These are phyloP conservation scores for Lunasporangiospora selenospora DNA, from an alignment of 192 early-diverging fungal species.

Conservation along the genomic window DNA sequence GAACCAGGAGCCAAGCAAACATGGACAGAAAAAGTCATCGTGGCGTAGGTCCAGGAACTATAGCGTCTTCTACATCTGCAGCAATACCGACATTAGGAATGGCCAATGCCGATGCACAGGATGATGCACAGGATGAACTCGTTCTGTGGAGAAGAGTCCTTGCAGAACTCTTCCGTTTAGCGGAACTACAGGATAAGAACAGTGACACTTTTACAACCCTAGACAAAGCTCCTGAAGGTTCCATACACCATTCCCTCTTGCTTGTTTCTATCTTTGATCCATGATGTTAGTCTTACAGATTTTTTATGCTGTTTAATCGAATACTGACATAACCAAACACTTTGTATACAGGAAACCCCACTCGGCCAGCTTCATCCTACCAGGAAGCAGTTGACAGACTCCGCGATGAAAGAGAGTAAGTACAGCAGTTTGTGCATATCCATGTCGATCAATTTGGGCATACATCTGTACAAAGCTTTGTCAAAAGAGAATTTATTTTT, in stretches of 20 bases:
- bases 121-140: constrained; percentile 20
- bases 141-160: constrained; percentile 25
- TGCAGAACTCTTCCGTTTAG: constrained; percentile 15
- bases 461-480: too few species aligned
- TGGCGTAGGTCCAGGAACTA: not conserved
- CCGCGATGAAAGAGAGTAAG: constrained; percentile 30
- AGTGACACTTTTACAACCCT: constrained; percentile 10
- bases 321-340: too few species aligned
- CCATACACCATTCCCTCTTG: too few species aligned
- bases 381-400: constrained; percentile 37
- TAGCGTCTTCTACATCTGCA: not conserved
- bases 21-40: constrained; percentile 35
- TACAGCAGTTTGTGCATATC: too few species aligned
- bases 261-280: too few species aligned
- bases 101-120: not conserved
- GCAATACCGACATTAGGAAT: not conserved
- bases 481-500: too few species aligned
- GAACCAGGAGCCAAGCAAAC: too few species aligned
- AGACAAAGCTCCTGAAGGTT: constrained; percentile 27
- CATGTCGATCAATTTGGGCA: too few species aligned
- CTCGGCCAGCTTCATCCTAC: constrained; percentile 6
- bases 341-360: constrained; percentile 33
- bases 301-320: too few species aligned
- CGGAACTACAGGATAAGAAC: constrained; percentile 18
- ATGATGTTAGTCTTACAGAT: too few species aligned